Base-by-base conservation (phyloP, 495 filamentous ascomycete genomes). In the Talaromyces ruber region DNA sequence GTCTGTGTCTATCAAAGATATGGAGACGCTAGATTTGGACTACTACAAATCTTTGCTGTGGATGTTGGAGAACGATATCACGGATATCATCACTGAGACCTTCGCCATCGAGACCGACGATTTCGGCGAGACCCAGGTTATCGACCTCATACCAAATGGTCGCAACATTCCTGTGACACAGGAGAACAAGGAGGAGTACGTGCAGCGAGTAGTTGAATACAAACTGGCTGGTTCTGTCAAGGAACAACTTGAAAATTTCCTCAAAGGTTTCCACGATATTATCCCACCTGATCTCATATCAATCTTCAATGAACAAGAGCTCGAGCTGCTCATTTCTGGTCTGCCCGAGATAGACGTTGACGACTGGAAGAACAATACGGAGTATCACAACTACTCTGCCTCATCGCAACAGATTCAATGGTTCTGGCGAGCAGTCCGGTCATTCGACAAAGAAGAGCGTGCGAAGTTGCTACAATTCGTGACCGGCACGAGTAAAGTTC, bases 11-110 rank as follows among this genome's bases (percentile, higher is more conserved):
- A 89, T 98, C 73, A 99, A 98, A 80, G 94, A 99, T 65, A 98
- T 99, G 94, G 94, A 99, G 72, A 97, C 94, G 14, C 87, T 99
- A 58, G 94, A 99, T 73, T 86, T 96, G 24, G 92, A 98, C 65
- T 98, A 98, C 79, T 97, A 97, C 82, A 98, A 99, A 72, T 97
- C 93, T n/a, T 84, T 99, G 7, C 82, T 92, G 45, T 99, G 94
- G 94, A 97, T 99, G 88, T 82, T 97, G 57, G 91, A 95, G 68
- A 97, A 98, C 72, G 92, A 97, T 70, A 98, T 99, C 68, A 96
- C 93, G n/a, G 94, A 97, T 66, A 91, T 97, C 67, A 96, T 97
- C 69, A 92, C 88, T n/a, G 93, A 99, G 77, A 96, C 90, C 4
- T 98, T 99, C 73, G 92, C 93, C 25, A 84, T 95, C 50, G 91